phyloP scores from a whole-genome alignment of 352 stramenopile species.

The Phytophthora tubulina region DNA sequence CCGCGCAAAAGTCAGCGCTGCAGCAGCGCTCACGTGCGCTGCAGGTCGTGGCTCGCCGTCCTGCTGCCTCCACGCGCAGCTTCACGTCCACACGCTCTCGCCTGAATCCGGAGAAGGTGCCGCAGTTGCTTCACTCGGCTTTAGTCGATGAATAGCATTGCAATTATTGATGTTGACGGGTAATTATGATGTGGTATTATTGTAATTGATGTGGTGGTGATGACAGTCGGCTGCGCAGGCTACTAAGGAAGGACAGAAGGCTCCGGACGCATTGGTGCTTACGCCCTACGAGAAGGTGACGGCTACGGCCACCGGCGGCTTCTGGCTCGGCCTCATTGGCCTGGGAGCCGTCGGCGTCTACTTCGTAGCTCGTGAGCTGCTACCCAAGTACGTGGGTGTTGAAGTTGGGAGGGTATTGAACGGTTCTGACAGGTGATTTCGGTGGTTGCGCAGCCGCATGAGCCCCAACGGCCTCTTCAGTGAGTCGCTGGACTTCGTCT shows the following conservation, averaged over 20 bases:
- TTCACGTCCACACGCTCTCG: constrained; percentile 61
- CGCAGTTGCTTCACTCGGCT: not conserved
- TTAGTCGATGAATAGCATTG: not conserved
- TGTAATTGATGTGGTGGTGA: not conserved
- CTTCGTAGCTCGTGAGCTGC: constrained; percentile 93
- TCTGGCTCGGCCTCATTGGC: constrained; percentile 89
- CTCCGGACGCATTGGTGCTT: constrained; percentile 86
- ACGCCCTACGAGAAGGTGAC: constrained; percentile 96
- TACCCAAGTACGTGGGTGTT: constrained; percentile 80
- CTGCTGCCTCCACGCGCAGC: constrained; percentile 28
- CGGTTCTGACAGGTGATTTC: constrained; percentile 17
- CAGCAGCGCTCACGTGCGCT: constrained; percentile 36
- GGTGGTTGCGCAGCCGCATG: constrained; percentile 65
- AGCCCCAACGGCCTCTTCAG: constrained; percentile 86
- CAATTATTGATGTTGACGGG: not conserved
- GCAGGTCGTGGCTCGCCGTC: constrained; percentile 36
- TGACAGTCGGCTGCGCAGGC: constrained; percentile 45
- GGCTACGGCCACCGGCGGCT: constrained; percentile 85
- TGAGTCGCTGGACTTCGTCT: constrained; percentile 77
- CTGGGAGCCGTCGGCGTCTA: constrained; percentile 91
- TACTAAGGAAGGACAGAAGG: constrained; percentile 59
- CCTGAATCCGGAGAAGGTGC: constrained; percentile 69
- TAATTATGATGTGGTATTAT: constrained; percentile 8
- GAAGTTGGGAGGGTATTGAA: not conserved
- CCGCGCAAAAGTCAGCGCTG: constrained; percentile 33